Evolutionary conservation across 805 yeast genomes (phyloP).

Genomic region (Kregervanrija fluxuum): DNA sequence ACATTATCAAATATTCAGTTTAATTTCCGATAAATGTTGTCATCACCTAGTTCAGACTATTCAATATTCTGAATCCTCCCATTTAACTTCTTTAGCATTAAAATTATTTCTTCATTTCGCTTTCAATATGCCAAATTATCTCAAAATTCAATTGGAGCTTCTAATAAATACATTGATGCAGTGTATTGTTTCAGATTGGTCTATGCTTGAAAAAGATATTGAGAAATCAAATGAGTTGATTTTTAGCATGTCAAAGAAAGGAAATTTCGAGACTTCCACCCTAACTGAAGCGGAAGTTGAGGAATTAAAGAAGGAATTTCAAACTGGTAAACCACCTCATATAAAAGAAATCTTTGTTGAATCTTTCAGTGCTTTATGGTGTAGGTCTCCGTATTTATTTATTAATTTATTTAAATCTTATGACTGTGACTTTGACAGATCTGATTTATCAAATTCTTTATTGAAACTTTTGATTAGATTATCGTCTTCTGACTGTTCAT

Average conservation of each 20-base stretch:
- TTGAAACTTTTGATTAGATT: slow-evolving; percentile 67
- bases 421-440: slow-evolving; percentile 86
- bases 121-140: slow-evolving; percentile 53
- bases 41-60: slow-evolving; percentile 77
- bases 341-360: slow-evolving; percentile 80
- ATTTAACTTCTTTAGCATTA: slow-evolving; percentile 66
- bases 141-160: slow-evolving; percentile 78
- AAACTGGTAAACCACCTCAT: slow-evolving; percentile 37
- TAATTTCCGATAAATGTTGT: slow-evolving; percentile 76
- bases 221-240: slow-evolving; percentile 21
- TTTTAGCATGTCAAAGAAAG: slow-evolving; percentile 22
- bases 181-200: slow-evolving; percentile 22
- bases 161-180: slow-evolving; percentile 58
- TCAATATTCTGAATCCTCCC: slow-evolving; percentile 64
- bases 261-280: slow-evolving; percentile 19
- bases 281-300: slow-evolving; percentile 22
- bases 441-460: slow-evolving; percentile 64
- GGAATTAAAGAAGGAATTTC: slow-evolving; percentile 30
- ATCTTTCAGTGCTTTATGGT: slow-evolving; percentile 74
- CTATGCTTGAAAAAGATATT: slow-evolving; percentile 21
- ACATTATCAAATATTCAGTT: slow-evolving; percentile 58
- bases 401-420: slow-evolving; percentile 70
- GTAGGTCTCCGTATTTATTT: slow-evolving; percentile 71
- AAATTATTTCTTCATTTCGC: slow-evolving; percentile 69
- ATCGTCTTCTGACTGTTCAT: slow-evolving; percentile 81